These are phyloP conservation scores for Domatiomyces catenatus DNA, from an alignment of 2,329 filamentous ascomycete genomes.

Conservation along the genomic window DNA sequence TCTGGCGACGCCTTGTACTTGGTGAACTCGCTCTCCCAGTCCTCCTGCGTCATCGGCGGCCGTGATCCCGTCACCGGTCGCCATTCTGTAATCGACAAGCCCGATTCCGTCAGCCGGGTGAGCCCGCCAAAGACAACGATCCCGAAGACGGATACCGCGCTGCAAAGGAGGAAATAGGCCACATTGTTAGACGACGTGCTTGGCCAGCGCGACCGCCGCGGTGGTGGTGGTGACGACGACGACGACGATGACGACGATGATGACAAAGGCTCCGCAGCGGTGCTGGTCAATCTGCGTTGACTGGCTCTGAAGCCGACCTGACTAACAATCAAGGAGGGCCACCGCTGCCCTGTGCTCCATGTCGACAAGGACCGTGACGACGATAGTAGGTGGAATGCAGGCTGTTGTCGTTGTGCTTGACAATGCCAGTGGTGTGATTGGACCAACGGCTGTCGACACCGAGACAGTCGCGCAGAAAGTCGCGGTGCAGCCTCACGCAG, in stretches of 20 bases:
- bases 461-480: slow-evolving; percentile 14
- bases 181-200: slow-evolving; percentile 59
- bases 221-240: neutral
- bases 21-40: slow-evolving; percentile 85
- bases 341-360: neutral
- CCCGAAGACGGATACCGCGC: slow-evolving; percentile 85
- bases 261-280: neutral
- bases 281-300: neutral
- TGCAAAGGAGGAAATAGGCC: slow-evolving; percentile 83
- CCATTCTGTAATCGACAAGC: slow-evolving; percentile 98
- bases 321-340: neutral
- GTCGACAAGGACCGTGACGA: neutral
- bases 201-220: slow-evolving; percentile 28
- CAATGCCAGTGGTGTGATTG: neutral
- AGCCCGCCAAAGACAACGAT: slow-evolving; percentile 92
- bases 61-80: slow-evolving; percentile 84
- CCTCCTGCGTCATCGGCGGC: slow-evolving; percentile 59
- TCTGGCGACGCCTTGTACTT: slow-evolving; percentile 90
- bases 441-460: slow-evolving; percentile 2
- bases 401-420: neutral
- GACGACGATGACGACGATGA: neutral
- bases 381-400: neutral
- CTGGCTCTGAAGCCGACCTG: slow-evolving; percentile 1
- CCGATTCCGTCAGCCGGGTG: slow-evolving; percentile 87
- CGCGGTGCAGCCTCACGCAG: slow-evolving; percentile 14